Evolutionary conservation across 345 rosid genomes (phyloP).

Genomic region (Brassica cretica): DNA sequence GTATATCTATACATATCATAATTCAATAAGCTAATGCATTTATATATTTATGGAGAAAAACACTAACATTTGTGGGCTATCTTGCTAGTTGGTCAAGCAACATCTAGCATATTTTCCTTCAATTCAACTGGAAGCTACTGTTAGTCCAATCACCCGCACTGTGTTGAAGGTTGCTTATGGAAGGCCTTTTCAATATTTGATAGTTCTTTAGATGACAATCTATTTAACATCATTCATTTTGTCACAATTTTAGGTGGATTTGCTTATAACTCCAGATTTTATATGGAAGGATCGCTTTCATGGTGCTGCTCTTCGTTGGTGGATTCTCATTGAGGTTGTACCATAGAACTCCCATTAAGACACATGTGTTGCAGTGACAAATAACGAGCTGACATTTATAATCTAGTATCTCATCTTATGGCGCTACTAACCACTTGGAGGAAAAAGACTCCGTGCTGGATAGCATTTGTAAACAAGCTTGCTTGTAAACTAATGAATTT

Average conservation of each 20-base stretch:
- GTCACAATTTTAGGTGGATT: conserved; percentile 65
- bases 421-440: conserved; percentile 1
- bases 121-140: conserved; percentile 76
- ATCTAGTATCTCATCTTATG: conserved; percentile 13
- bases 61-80: conserved; percentile 27
- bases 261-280: conserved; percentile 79
- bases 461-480: conserved; percentile 12
- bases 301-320: conserved; percentile 90
- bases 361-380: conserved; percentile 4
- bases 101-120: conserved; percentile 79
- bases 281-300: conserved; percentile 95
- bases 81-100: conserved; percentile 78
- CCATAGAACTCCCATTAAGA: conserved; percentile 19
- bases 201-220: conserved; percentile 4
- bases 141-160: conserved; percentile 97
- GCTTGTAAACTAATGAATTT: conserved; percentile 3
- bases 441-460: neutral
- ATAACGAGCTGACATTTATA: conserved; percentile 11
- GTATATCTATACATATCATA: conserved; percentile 40
- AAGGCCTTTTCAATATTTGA: conserved; percentile 10
- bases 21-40: conserved; percentile 19
- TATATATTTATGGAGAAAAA: neutral
- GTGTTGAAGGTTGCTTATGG: conserved; percentile 76
- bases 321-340: conserved; percentile 91
- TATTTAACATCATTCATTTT: conserved; percentile 17